phyloP scores from a whole-genome alignment of 352 stramenopile genomes.

The Pythium apleroticum region DNA sequence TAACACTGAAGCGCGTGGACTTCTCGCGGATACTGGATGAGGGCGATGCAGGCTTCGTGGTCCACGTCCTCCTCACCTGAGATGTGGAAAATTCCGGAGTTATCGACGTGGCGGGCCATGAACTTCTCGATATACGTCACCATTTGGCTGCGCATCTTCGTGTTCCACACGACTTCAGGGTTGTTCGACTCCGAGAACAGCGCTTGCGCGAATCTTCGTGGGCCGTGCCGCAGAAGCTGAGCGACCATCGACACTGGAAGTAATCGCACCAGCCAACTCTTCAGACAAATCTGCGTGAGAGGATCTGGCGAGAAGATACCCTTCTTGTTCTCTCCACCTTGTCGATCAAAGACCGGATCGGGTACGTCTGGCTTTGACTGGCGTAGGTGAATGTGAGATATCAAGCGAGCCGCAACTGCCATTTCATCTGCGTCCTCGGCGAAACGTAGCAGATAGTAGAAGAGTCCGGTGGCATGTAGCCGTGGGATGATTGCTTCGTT shows the following conservation, averaged over 20 bases:
- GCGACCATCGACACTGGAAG: conserved; percentile 86
- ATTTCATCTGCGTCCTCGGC: conserved; percentile 83
- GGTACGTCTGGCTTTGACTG: conserved; percentile 66
- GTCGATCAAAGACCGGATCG: conserved; percentile 66
- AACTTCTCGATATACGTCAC: conserved; percentile 87
- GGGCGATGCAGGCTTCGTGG: conserved; percentile 74
- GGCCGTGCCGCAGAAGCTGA: conserved; percentile 77
- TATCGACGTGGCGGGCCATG: conserved; percentile 70
- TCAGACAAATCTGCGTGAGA: conserved; percentile 80
- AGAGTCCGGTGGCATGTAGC: conserved; percentile 80
- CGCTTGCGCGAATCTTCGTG: conserved; percentile 68
- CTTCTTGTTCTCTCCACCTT: conserved; percentile 81
- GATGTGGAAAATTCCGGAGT: conserved; percentile 73
- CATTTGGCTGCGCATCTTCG: conserved; percentile 86
- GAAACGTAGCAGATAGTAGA: conserved; percentile 86
- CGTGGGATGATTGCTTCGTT: conserved; percentile 84
- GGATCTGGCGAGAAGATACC: conserved; percentile 77
- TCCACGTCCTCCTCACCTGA: conserved; percentile 61
- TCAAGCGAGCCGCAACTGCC: conserved; percentile 71
- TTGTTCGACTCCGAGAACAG: conserved; percentile 86
- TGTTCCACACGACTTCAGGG: conserved; percentile 86
- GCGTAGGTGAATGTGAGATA: conserved; percentile 81
- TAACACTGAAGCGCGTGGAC: conserved; percentile 86
- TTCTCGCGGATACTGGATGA: conserved; percentile 84
- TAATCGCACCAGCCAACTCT: conserved; percentile 81